Evolutionary conservation across 345 rosid species (phyloP), one percentile per base, ranked within the genome.

Genomic region (Populus davidiana): DNA sequence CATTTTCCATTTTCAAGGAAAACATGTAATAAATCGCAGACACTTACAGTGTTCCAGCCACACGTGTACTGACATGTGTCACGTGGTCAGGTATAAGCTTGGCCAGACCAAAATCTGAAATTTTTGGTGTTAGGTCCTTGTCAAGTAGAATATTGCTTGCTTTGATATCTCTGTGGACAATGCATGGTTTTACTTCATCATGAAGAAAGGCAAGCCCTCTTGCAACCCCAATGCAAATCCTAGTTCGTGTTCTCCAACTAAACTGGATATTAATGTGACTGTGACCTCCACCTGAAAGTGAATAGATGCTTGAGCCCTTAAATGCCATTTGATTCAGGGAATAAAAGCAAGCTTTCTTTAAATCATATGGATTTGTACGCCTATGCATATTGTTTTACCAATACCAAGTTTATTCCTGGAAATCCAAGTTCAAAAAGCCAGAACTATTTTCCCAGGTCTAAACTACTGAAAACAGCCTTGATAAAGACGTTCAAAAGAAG

Each of bases 31-130:
- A 59, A 59, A 20, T 5, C 64, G 3, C 23, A n/a, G 67, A 65
- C 2, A 65, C 69, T 65, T 65, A 65, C 69, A 65, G 36, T 16
- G 69, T 65, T 65, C 99, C 99, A 10, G 99, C 98, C n/a, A 96
- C 99, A 36, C 98, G 93, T 47, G 99, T 96, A 81, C 98, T 96
- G 78, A 96, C 94, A 79, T 96, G 99, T 70, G 98, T 92, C 91
- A 85, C 74, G 81, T 91, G 83, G 41, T 89, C 75, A 10, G 99
- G 99, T 74, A 96, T 89, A 79, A 96, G 97, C 85, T 85, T 96
- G 4, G 99, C 99, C 16, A 96, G 91, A 71, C 99, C 99, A 82
- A 96, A 96, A 82, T 96, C 99, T 54, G 99, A 85, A 77, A 96
- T 96, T 89, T 90, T 96, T 29, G 99, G 93, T 20, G 86, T 86